Conservation (phyloP, 257 asterid species). For the Solanum virginianum region DNA sequence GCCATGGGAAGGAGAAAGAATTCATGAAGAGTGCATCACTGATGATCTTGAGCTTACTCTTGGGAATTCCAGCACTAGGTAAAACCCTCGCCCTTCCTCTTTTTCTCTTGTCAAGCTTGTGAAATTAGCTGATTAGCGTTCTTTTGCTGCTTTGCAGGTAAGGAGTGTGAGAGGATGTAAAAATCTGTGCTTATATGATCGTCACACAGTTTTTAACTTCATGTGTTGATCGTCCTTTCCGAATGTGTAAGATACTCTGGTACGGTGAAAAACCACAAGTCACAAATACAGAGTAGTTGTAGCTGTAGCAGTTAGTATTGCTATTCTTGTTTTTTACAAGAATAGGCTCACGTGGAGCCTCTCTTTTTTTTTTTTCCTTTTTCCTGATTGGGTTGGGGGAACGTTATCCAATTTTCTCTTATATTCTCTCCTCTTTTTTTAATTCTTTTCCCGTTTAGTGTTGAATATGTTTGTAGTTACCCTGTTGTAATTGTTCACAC, state of each 20-base stretch:
- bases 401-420: neutral
- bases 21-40: conserved; percentile 82
- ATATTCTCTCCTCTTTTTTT: neutral
- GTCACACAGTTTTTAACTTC: neutral
- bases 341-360: conserved; percentile 6
- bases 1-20: conserved; percentile 98
- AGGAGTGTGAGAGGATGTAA: neutral
- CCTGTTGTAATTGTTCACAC: neutral
- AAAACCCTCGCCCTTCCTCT: neutral
- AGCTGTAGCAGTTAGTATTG: neutral
- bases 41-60: conserved; percentile 97
- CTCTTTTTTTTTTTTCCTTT: neutral
- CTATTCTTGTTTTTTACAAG: neutral
- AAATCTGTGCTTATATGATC: neutral
- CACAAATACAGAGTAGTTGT: conserved; percentile 10
- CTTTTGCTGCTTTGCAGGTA: conserved; percentile 29
- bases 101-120: neutral
- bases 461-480: neutral
- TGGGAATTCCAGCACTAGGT: conserved; percentile 84
- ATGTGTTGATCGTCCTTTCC: conserved; percentile 5
- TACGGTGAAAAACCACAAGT: neutral
- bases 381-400: neutral
- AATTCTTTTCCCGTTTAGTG: neutral
- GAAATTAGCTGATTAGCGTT: neutral
- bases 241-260: conserved; percentile 1